Percentiles rank a stretch among this genome's conserved stretches.
phyloP scores from a whole-genome alignment of 1,284 basidiomycete genomes.

The Heterobasidion occidentale region DNA sequence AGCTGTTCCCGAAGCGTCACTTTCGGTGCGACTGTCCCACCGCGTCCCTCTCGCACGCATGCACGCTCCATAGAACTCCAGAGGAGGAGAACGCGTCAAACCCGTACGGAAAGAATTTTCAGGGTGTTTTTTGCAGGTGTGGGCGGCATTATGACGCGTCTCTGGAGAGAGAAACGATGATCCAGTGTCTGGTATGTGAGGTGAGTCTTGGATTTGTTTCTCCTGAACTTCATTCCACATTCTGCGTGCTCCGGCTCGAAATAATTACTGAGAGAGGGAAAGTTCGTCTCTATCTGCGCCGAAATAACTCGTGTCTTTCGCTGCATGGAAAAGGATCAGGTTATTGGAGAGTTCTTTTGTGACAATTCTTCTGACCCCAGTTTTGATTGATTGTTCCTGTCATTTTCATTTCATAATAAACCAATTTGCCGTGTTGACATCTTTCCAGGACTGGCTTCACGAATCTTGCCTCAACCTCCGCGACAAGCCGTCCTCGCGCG shows the following conservation, averaged over 20 bases:
- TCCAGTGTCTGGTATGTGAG: slow-evolving; percentile 78
- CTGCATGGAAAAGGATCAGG: no score
- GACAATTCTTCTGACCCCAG: no score
- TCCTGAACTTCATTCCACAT: slow-evolving; percentile 5
- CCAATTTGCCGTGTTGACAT: not conserved
- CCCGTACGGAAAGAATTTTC: slow-evolving; percentile 65
- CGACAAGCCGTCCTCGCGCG: slow-evolving; percentile 45
- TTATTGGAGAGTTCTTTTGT: no score
- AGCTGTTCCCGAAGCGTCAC: slow-evolving; percentile 74
- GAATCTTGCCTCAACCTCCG: slow-evolving; percentile 77
- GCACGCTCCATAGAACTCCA: slow-evolving; percentile 45
- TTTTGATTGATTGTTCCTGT: not conserved
- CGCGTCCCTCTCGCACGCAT: slow-evolving; percentile 42
- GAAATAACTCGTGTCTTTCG: not conserved
- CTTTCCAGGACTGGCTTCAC: slow-evolving; percentile 75
- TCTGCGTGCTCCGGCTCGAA: not conserved
- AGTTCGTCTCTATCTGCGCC: not conserved
- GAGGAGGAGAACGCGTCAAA: slow-evolving; percentile 55
- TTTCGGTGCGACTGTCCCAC: slow-evolving; percentile 82
- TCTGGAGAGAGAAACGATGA: slow-evolving; percentile 73
- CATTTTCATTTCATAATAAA: not conserved
- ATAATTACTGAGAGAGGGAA: no score
- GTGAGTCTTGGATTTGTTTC: slow-evolving; percentile 29
- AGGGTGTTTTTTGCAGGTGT: slow-evolving; percentile 64
- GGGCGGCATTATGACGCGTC: slow-evolving; percentile 58